phyloP scores from a whole-genome alignment of 306 rosid genomes.

The Gastrolobium villosum region DNA sequence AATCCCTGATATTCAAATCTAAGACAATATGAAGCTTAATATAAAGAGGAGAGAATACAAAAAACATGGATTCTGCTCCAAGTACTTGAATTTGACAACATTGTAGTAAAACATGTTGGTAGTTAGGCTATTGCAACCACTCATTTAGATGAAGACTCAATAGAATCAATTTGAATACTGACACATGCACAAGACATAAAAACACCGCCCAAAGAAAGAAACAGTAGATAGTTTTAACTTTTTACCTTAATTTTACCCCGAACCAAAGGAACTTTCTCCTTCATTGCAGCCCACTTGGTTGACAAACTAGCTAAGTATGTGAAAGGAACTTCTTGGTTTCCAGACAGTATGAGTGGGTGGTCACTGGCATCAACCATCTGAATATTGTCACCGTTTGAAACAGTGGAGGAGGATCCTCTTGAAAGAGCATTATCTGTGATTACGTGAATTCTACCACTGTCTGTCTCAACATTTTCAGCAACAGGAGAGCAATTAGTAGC shows the following conservation, averaged over 20 bases:
- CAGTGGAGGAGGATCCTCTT: constrained; percentile 45
- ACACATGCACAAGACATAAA: constrained; percentile 19
- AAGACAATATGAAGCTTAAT: constrained; percentile 17
- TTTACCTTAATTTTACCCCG: constrained; percentile 86
- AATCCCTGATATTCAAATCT: constrained; percentile 25
- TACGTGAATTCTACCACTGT: constrained; percentile 38
- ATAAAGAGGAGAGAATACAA: constrained; percentile 2
- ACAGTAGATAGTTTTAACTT: constrained; percentile 39
- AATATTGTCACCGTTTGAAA: constrained; percentile 50
- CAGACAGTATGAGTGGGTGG: constrained; percentile 58
- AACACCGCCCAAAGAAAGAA: constrained; percentile 40
- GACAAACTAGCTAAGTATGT: constrained; percentile 89
- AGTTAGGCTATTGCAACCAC: constrained; percentile 7
- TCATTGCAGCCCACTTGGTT: constrained; percentile 75
- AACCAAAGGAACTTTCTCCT: constrained; percentile 58
- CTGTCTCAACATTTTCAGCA: constrained; percentile 47
- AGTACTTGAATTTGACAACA: constrained; percentile 3
- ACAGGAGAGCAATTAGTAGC: constrained; percentile 36
- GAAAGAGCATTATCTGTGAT: constrained; percentile 22
- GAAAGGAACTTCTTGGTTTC: constrained; percentile 75
- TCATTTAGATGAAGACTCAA: constrained; percentile 25
- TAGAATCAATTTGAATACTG: constrained; percentile 15
- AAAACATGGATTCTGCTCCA: constrained; percentile 23
- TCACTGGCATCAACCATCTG: constrained; percentile 56
- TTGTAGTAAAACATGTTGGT: constrained; percentile 21